Percentiles rank a stretch among this genome's conserved stretches.
Evolutionary conservation across 164 flowering plant genomes (phyloP).

Genomic region (Aristolochia contorta): DNA sequence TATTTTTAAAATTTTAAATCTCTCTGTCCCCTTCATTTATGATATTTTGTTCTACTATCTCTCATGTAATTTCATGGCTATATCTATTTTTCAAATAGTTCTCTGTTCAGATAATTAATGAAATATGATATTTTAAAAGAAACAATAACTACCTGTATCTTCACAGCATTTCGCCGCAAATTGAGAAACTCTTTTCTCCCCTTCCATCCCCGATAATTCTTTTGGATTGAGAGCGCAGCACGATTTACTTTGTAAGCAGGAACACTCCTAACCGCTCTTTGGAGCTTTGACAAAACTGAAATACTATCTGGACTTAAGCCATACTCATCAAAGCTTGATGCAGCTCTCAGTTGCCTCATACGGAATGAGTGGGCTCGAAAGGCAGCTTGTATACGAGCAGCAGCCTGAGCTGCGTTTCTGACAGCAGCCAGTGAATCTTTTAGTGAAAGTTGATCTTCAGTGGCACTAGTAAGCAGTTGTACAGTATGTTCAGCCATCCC

Average conservation of each 20-base stretch:
- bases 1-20: too few species aligned
- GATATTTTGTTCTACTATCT: too few species aligned
- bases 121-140: background rate
- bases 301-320: constrained; percentile 38
- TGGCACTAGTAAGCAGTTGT: constrained; percentile 7
- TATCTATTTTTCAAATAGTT: background rate
- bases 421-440: constrained; percentile 75
- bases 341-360: constrained; percentile 38
- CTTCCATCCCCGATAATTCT: constrained; percentile 90
- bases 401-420: constrained; percentile 89
- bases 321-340: constrained; percentile 36
- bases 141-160: constrained; percentile 59
- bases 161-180: constrained; percentile 81
- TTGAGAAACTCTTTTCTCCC: constrained; percentile 74
- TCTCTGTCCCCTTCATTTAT: too few species aligned
- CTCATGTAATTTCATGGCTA: too few species aligned
- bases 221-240: constrained; percentile 92
- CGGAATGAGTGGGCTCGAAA: constrained; percentile 94
- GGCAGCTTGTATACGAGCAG: constrained; percentile 94
- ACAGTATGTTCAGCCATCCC: constrained; percentile 25
- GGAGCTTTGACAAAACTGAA: constrained; percentile 52
- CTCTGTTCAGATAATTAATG: background rate
- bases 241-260: constrained; percentile 40
- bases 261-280: constrained; percentile 28
- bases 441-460: constrained; percentile 57